phyloP scores from a whole-genome alignment of 2,329 filamentous ascomycete genomes.

The Periconia sp. region DNA sequence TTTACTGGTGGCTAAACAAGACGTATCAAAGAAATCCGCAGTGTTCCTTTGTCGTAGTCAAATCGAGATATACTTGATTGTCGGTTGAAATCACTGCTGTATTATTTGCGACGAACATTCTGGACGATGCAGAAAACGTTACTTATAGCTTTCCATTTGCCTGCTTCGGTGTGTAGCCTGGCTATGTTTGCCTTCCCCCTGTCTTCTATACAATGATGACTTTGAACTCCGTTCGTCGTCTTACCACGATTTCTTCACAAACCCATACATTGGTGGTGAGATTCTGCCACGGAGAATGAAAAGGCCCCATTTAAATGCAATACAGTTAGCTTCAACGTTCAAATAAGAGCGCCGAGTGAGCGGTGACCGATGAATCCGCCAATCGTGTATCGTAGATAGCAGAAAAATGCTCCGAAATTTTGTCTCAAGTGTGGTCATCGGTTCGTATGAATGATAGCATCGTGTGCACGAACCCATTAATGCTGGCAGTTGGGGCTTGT shows the following conservation, averaged over 20 bases:
- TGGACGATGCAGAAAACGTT: constrained; percentile 1
- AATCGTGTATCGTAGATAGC: constrained; percentile 13
- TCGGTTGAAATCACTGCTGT: too few species aligned
- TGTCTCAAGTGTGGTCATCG: constrained; percentile 7
- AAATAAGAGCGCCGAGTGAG: constrained; percentile 10
- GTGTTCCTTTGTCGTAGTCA: not conserved
- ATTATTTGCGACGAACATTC: too few species aligned
- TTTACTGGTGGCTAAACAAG: constrained; percentile 3
- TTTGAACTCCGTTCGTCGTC: constrained; percentile 16
- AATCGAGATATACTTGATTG: too few species aligned
- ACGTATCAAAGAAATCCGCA: not conserved
- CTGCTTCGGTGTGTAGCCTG: constrained; percentile 7
- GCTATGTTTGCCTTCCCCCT: constrained; percentile 10
- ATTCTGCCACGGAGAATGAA: constrained; percentile 10
- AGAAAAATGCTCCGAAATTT: constrained; percentile 9
- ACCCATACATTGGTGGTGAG: constrained; percentile 10
- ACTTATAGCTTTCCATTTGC: constrained; percentile 15
- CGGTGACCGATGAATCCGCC: constrained; percentile 15
- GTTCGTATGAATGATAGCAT: constrained; percentile 2
- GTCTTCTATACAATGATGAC: constrained; percentile 8
- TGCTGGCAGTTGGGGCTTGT: constrained; percentile 13
- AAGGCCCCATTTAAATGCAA: constrained; percentile 10
- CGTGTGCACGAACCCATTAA: constrained; percentile 6
- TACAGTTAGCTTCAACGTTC: constrained; percentile 16
- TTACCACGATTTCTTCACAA: constrained; percentile 3